A percentile compares a stretch with the other conserved stretches of the same genome.
phyloP scores from a whole-genome alignment of 1,139 yeast species.

The Debaryomycetaceae sp. region DNA sequence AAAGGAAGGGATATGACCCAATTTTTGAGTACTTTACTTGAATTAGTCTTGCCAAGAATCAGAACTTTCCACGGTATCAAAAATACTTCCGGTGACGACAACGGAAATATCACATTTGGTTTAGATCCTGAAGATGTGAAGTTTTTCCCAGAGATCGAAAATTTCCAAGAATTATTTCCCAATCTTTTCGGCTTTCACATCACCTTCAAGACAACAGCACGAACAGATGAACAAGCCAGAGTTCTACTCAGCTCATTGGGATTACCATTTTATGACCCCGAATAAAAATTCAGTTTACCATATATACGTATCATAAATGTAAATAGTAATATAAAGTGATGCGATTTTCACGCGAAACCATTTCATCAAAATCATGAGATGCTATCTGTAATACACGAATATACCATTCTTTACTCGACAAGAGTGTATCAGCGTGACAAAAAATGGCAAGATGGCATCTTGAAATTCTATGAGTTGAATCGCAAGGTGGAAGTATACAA shows the following conservation, averaged over 20 bases:
- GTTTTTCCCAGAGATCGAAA: slow-evolving; percentile 90
- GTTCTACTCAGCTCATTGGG: slow-evolving; percentile 80
- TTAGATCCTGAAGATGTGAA: slow-evolving; percentile 72
- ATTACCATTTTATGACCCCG: slow-evolving; percentile 55
- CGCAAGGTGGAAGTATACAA: slow-evolving; percentile 43
- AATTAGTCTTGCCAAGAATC: slow-evolving; percentile 88
- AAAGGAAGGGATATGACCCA: slow-evolving; percentile 83
- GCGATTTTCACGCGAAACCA: not conserved
- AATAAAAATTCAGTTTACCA: slow-evolving; percentile 5
- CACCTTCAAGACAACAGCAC: slow-evolving; percentile 84
- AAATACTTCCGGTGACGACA: slow-evolving; percentile 73
- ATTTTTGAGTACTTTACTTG: slow-evolving; percentile 81
- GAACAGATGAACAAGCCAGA: slow-evolving; percentile 90
- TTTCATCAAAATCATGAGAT: slow-evolving; percentile 4
- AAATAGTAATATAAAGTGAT: not conserved
- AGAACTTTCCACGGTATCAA: slow-evolving; percentile 83
- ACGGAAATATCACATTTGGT: slow-evolving; percentile 87
- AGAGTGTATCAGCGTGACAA: slow-evolving; percentile 50
- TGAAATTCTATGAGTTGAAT: slow-evolving; percentile 48
- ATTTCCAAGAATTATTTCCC: slow-evolving; percentile 88
- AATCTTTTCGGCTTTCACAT: slow-evolving; percentile 82
- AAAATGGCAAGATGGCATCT: slow-evolving; percentile 53
- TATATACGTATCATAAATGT: slow-evolving; percentile 6
- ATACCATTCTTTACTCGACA: slow-evolving; percentile 35
- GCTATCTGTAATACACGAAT: slow-evolving; percentile 12